Percentiles rank a stretch among this genome's conserved stretches.
Conservation (phyloP, 2,329 filamentous ascomycete species). For the Diaporthe destruens region DNA sequence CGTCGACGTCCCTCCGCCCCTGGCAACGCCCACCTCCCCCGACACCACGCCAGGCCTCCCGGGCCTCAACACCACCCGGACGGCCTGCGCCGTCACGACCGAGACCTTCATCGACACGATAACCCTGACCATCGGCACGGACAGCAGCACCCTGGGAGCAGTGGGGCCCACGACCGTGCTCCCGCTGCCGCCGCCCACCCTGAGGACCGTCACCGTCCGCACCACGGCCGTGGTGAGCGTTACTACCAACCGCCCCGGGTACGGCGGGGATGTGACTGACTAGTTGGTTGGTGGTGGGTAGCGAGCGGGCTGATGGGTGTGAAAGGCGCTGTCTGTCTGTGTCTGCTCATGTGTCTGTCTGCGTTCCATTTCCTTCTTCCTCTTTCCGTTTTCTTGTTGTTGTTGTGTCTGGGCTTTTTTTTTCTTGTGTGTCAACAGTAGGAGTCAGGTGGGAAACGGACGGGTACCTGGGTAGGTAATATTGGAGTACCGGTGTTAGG, state of each 20-base stretch:
- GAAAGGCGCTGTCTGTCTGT: no score
- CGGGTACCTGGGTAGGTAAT: background rate
- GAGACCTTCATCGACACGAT: slow-evolving; percentile 29
- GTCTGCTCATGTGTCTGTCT: no score
- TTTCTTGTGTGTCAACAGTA: background rate
- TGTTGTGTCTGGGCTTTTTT: background rate
- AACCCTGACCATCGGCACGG: background rate
- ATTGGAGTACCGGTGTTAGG: background rate
- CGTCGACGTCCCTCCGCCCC: background rate
- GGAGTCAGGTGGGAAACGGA: background rate
- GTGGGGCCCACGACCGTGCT: background rate
- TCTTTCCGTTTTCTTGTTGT: no score
- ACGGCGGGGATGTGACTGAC: background rate
- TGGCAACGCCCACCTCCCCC: background rate
- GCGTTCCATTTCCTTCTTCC: background rate
- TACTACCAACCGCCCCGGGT: background rate
- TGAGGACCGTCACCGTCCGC: slow-evolving; percentile 1
- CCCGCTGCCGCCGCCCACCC: background rate
- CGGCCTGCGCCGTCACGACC: background rate
- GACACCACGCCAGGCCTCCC: background rate
- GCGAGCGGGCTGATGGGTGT: no score
- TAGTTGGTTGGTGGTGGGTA: background rate
- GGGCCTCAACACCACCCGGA: background rate
- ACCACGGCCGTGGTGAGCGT: background rate
- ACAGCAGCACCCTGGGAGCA: no score